phyloP scores from a whole-genome alignment of 2,329 filamentous ascomycete species.

The Colletotrichum lindemuthianum region DNA sequence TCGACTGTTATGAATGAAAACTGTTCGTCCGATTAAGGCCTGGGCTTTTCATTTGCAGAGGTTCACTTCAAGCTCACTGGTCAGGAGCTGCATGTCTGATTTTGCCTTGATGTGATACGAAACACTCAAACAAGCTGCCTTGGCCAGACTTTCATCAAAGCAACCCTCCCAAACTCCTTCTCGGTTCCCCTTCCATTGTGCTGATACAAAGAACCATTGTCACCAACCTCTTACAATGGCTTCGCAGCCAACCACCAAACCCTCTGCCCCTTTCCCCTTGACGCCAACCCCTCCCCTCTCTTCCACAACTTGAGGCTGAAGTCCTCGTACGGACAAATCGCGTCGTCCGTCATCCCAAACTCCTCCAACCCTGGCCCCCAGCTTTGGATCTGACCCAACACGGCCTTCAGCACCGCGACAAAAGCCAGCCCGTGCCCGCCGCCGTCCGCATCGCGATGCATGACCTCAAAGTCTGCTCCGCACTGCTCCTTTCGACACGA shows the following conservation, averaged over 20 bases:
- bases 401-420: slow-evolving; percentile 27
- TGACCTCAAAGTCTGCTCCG: slow-evolving; percentile 21
- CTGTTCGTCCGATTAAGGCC: too few species aligned
- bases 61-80: too few species aligned
- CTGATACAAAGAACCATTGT: too few species aligned
- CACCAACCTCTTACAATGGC: slow-evolving; percentile 6
- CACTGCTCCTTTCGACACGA: slow-evolving; percentile 26
- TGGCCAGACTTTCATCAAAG: too few species aligned
- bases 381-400: slow-evolving; percentile 25
- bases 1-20: too few species aligned
- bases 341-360: slow-evolving; percentile 29
- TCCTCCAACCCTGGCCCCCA: slow-evolving; percentile 17
- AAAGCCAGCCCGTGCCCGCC: slow-evolving; percentile 30
- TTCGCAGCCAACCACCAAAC: slow-evolving; percentile 34
- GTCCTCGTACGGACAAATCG: slow-evolving; percentile 30
- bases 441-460: slow-evolving; percentile 26
- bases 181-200: too few species aligned
- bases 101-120: too few species aligned
- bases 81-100: too few species aligned
- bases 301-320: slow-evolving; percentile 32
- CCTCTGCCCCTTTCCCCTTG: slow-evolving; percentile 18
- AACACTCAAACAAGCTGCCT: too few species aligned
- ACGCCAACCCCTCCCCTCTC: slow-evolving; percentile 24
- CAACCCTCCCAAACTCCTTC: too few species aligned
- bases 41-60: too few species aligned